A percentile compares a stretch with the other conserved stretches of the same genome.
These are phyloP conservation scores for Odonthalia washingtoniensis DNA, from an alignment of 31 red algal genomes.

Conservation along the genomic window DNA sequence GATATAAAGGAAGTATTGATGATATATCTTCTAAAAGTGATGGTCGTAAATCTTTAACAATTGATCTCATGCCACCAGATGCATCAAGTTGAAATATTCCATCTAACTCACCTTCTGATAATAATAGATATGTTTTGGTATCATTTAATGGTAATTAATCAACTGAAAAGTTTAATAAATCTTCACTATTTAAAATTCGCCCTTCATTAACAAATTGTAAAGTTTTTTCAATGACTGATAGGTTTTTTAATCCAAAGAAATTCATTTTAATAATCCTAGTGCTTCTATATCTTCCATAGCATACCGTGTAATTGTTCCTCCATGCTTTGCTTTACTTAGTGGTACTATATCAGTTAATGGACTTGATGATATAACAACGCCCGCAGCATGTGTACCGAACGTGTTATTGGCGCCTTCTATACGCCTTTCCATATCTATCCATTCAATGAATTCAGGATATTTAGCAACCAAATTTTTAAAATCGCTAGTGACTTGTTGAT, in stretches of 20 bases:
- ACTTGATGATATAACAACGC: conserved; percentile 64
- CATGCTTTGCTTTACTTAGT: conserved; percentile 59
- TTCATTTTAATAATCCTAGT: conserved; percentile 95
- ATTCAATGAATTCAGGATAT: conserved; percentile 41
- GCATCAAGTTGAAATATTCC: conserved; percentile 98
- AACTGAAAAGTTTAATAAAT: conserved; percentile 69
- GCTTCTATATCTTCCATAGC: conserved; percentile 96
- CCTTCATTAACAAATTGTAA: conserved; percentile 72
- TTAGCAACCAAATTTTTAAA: conserved; percentile 78
- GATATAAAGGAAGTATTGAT: conserved; percentile 89
- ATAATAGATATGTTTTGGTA: conserved; percentile 78
- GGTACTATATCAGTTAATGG: conserved; percentile 59
- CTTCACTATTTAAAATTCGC: conserved; percentile 31
- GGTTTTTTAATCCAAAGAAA: conserved; percentile 90
- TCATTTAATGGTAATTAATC: conserved; percentile 77
- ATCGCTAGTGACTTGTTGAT: conserved; percentile 51
- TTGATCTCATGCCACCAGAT: conserved; percentile 84
- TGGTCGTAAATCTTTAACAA: conserved; percentile 89
- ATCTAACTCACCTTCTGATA: conserved; percentile 82
- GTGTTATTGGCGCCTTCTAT: conserved; percentile 70
- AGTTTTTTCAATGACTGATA: conserved; percentile 87
- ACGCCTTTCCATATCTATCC: conserved; percentile 72
- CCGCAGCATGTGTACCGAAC: conserved; percentile 79
- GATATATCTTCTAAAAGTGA: conserved; percentile 89
- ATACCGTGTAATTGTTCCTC: conserved; percentile 91